Percentiles rank a stretch among this genome's conserved stretches.
These are phyloP conservation scores for Didymella pomorum DNA, from an alignment of 2,329 filamentous ascomycete species.

Conservation along the genomic window DNA sequence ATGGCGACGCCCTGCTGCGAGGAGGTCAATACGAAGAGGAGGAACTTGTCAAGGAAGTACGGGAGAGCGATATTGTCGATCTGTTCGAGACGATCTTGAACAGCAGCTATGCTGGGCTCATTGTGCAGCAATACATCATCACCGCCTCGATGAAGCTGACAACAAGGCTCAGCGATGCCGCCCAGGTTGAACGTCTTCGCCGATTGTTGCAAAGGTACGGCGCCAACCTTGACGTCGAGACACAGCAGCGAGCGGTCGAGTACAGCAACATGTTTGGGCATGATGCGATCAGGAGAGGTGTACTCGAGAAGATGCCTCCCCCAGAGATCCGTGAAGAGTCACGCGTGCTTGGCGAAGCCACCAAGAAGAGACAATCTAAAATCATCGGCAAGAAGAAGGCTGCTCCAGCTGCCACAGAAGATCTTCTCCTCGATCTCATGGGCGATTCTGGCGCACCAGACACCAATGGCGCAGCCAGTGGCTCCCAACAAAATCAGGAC, in stretches of 20 bases:
- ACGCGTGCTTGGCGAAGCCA: conserved; percentile 83
- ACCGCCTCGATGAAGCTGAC: conserved; percentile 95
- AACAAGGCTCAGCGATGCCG: conserved; percentile 79
- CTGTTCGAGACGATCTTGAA: conserved; percentile 91
- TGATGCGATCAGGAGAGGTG: conserved; percentile 85
- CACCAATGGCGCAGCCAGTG: conserved; percentile 63
- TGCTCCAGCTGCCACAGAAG: conserved; percentile 86
- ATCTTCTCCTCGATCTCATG: conserved; percentile 92
- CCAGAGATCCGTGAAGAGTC: conserved; percentile 97
- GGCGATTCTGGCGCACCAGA: conserved; percentile 72
- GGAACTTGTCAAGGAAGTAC: conserved; percentile 82
- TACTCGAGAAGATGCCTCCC: conserved; percentile 96
- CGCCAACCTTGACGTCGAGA: conserved; percentile 89
- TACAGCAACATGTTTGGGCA: conserved; percentile 94
- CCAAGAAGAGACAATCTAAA: conserved; percentile 61
- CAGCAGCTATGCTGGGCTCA: conserved; percentile 91
- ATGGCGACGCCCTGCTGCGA: conserved; percentile 85
- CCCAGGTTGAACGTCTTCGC: conserved; percentile 87
- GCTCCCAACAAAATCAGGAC: conserved; percentile 76
- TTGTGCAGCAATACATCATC: conserved; percentile 93
- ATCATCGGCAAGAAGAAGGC: conserved; percentile 70
- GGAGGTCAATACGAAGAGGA: conserved; percentile 95
- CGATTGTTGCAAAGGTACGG: conserved; percentile 79
- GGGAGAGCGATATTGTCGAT: conserved; percentile 89
- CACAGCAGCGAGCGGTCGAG: conserved; percentile 95